Percentiles rank a stretch among this genome's conserved stretches.
Evolutionary conservation across 495 filamentous ascomycete species (phyloP).

Genomic region (Corynascus novoguineensis): DNA sequence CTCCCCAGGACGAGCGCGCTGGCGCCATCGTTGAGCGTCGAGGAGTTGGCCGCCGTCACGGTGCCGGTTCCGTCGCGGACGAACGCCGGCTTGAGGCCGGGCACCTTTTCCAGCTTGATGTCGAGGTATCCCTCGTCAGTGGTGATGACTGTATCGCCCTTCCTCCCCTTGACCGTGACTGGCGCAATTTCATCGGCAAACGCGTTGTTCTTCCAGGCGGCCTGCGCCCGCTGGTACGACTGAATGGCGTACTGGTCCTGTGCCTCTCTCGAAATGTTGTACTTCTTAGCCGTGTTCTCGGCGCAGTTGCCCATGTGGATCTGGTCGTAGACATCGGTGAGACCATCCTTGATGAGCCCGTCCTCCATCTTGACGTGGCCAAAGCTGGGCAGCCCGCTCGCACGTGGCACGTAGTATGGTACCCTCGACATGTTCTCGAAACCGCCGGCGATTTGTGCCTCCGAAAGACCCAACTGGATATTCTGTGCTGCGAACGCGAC

Average conservation of each 20-base stretch:
- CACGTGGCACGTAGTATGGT: constrained; percentile 81
- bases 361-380: constrained; percentile 83
- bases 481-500: constrained; percentile 86
- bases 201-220: constrained; percentile 72
- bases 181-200: constrained; percentile 86
- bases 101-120: constrained; percentile 76
- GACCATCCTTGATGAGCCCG: constrained; percentile 87
- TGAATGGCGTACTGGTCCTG: constrained; percentile 89
- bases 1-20: constrained; percentile 82
- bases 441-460: constrained; percentile 85
- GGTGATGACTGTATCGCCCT: constrained; percentile 71
- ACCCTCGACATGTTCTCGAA: constrained; percentile 97
- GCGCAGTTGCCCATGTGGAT: constrained; percentile 98
- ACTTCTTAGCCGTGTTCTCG: constrained; percentile 90
- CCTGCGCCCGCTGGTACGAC: constrained; percentile 80
- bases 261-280: constrained; percentile 68
- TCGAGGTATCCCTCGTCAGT: constrained; percentile 86
- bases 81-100: constrained; percentile 86
- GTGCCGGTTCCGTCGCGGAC: constrained; percentile 76
- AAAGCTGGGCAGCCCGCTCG: constrained; percentile 70
- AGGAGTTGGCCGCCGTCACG: constrained; percentile 90
- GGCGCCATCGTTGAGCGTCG: constrained; percentile 89
- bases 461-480: constrained; percentile 81
- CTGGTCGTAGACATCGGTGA: constrained; percentile 95
- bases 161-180: constrained; percentile 76